Base-by-base conservation (phyloP, 1,284 basidiomycete genomes). In the Trichosporon asahii region DNA sequence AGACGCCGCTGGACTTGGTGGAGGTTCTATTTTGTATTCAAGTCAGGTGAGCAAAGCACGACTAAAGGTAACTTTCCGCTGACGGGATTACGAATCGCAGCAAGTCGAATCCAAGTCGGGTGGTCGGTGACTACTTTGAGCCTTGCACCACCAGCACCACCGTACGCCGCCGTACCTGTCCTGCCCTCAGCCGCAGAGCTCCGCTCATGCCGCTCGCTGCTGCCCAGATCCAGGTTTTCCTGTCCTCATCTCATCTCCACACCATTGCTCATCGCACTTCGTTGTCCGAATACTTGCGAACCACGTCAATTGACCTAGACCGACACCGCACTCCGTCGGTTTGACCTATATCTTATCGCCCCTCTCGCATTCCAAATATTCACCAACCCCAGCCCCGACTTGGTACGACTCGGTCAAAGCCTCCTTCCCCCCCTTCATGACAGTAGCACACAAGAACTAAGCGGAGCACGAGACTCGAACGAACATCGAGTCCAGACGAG, bases 381-480 rank as follows among this genome's bases (percentile, higher is more conserved):
- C 23, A 29, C 27, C 23, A 33, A 33, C 4, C 31, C 31, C 31
- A 33, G 31, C 31, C 31, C 29, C 15, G 18, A 61, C 27, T 61
- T 15, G 57, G 27, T 61, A 31, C 57, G 11, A n/a, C 57, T 27
- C 27, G 18, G 40, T 37, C 35, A 12, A 12, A 37, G 35, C 35
- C 35, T 37, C 11, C 35, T 37, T 37, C 29, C 11, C 27, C 8
- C 15, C 27, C 18, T 31, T n/a, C 57, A 61, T 61, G 57, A 61
- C 27, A 8, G 29, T 18, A 61, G 57, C 27, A 61, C 29, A 18
- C 27, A 33, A 11, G 27, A 8, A 61, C 57, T 61, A 61, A 61
- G 57, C 27, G 57, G 57, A 61, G 57, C 57, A 61, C 57, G 57
- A 61, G 31, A 61, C 57, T 61, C 57, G 55, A 60, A 60, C 55